A percentile compares a stretch with the other conserved stretches of the same genome.
These are phyloP conservation scores for Phaeoacremonium minimum DNA, from an alignment of 2,329 filamentous ascomycete species.

Conservation along the genomic window DNA sequence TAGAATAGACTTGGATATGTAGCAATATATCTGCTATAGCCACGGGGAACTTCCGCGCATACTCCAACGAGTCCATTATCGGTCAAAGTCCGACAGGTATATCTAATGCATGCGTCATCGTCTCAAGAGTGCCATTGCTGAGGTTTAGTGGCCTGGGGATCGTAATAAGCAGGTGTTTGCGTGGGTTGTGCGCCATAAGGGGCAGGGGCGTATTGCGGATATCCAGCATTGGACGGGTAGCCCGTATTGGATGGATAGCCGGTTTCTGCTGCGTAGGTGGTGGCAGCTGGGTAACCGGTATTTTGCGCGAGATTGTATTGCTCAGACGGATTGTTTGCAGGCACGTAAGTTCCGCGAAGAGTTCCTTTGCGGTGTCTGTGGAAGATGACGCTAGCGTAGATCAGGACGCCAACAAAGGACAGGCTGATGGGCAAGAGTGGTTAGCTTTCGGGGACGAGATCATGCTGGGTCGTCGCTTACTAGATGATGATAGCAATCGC, in stretches of 20 bases:
- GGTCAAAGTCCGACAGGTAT: no score
- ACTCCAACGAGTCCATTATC: no score
- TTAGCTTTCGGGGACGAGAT: constrained; percentile 1
- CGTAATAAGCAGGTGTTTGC: background rate
- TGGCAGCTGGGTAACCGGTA: constrained; percentile 8
- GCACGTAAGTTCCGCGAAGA: constrained; percentile 12
- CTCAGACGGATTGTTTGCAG: constrained; percentile 9
- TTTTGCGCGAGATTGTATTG: constrained; percentile 8
- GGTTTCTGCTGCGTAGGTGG: background rate
- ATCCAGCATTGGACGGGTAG: background rate
- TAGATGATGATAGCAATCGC: constrained; percentile 14
- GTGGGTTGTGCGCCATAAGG: background rate
- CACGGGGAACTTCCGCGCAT: no score
- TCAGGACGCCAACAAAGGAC: constrained; percentile 25
- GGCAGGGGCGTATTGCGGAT: background rate
- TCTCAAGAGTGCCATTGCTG: no score
- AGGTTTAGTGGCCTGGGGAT: no score
- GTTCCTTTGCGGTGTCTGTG: constrained; percentile 18
- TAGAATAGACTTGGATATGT: no score
- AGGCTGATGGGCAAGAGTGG: constrained; percentile 12
- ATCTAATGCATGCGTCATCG: no score
- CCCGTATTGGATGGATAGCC: background rate
- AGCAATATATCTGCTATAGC: no score
- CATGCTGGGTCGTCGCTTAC: background rate
- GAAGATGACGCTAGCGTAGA: constrained; percentile 24